A percentile compares a stretch with the other conserved stretches of the same genome.
These are phyloP conservation scores for Raffaelea albimanens DNA, from an alignment of 2,329 filamentous ascomycete species.

Conservation along the genomic window DNA sequence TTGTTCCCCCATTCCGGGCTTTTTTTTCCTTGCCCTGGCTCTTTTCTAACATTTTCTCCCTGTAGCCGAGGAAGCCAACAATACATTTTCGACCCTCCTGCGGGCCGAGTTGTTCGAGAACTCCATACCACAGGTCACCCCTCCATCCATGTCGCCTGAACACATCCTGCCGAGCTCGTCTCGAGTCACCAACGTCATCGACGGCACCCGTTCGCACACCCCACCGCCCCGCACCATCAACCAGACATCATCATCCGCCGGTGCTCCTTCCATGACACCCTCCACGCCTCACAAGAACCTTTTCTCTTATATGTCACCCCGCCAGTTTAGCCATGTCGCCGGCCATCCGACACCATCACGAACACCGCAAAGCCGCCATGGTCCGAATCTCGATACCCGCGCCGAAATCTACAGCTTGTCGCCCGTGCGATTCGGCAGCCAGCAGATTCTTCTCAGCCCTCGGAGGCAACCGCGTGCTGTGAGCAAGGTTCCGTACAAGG, in stretches of 20 bases:
- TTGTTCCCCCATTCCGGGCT: not conserved
- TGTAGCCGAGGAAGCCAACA: conserved; percentile 82
- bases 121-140: conserved; percentile 72
- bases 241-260: conserved; percentile 8
- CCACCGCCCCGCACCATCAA: conserved; percentile 53
- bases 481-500: conserved; percentile 95
- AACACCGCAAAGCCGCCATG: conserved; percentile 80
- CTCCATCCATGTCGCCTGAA: conserved; percentile 53
- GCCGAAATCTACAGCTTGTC: conserved; percentile 95
- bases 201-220: conserved; percentile 68
- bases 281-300: conserved; percentile 97
- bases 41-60: not conserved
- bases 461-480: conserved; percentile 82
- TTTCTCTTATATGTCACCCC: conserved; percentile 79
- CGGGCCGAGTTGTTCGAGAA: conserved; percentile 88
- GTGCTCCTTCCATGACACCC: conserved; percentile 73
- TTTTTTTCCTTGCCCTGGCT: not conserved
- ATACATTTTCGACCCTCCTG: conserved; percentile 79
- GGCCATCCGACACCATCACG: conserved; percentile 83
- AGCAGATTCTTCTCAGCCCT: conserved; percentile 85
- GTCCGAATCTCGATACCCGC: conserved; percentile 77
- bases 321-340: conserved; percentile 57
- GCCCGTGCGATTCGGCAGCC: conserved; percentile 84
- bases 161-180: conserved; percentile 38
- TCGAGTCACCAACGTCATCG: conserved; percentile 45